A percentile compares a stretch with the other conserved stretches of the same genome.
Evolutionary conservation across 331 rosid genomes (phyloP).

Genomic region (Telfairia occidentalis): DNA sequence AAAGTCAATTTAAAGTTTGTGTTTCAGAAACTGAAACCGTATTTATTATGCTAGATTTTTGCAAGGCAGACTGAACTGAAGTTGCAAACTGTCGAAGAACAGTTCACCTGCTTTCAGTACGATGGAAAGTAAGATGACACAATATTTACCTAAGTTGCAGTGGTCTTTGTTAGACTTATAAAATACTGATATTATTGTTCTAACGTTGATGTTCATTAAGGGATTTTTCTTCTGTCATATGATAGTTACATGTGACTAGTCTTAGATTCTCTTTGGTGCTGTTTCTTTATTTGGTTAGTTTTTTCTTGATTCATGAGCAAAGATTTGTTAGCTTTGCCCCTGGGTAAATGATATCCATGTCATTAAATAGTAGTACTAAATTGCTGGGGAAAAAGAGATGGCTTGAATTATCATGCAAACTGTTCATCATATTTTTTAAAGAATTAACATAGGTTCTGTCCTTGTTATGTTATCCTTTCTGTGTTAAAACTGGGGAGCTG

Average conservation of each 20-base stretch:
- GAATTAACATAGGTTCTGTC: background rate
- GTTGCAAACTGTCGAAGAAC: conserved; percentile 34
- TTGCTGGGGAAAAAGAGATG: background rate
- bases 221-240: background rate
- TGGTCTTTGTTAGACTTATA: background rate
- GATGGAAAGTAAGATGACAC: conserved; percentile 32
- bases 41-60: conserved; percentile 32
- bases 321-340: background rate
- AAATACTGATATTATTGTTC: background rate
- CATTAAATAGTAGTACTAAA: background rate
- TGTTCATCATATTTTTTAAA: background rate
- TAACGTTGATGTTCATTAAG: background rate
- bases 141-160: conserved; percentile 2
- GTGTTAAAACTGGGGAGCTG: background rate
- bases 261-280: background rate
- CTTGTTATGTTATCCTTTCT: background rate
- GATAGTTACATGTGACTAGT: background rate
- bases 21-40: conserved; percentile 7
- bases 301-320: background rate
- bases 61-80: conserved; percentile 38
- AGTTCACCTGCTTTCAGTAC: conserved; percentile 54
- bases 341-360: background rate
- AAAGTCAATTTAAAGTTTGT: background rate
- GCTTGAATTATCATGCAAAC: background rate
- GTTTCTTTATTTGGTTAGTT: background rate